A percentile compares a stretch with the other conserved stretches of the same genome.
Evolutionary conservation across 2,329 filamentous ascomycete species (phyloP).

Genomic region (Aspergillus pseudoterreus): DNA sequence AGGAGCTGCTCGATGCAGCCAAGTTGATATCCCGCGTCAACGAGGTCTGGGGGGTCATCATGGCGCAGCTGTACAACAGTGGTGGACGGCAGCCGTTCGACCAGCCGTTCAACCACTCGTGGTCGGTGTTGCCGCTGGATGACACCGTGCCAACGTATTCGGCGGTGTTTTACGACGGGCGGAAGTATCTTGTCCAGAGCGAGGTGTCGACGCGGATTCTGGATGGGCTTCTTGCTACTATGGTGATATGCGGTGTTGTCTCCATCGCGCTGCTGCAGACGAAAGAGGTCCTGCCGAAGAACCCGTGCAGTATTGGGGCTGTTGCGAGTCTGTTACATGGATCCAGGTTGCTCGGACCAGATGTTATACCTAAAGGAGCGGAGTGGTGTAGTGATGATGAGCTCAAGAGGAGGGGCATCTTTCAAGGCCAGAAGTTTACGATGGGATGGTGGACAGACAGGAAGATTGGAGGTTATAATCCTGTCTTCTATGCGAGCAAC

Average conservation of each 20-base stretch:
- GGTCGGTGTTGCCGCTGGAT: too few species aligned
- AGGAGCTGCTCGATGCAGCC: too few species aligned
- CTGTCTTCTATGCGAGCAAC: too few species aligned
- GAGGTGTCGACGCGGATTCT: conserved; percentile 18
- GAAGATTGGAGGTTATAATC: neutral
- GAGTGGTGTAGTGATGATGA: conserved; percentile 17
- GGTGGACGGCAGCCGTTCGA: too few species aligned
- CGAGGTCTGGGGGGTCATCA: too few species aligned
- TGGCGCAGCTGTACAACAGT: too few species aligned
- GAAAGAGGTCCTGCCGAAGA: conserved; percentile 19
- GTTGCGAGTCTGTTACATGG: conserved; percentile 20
- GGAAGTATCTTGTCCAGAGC: conserved; percentile 17
- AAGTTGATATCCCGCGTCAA: too few species aligned
- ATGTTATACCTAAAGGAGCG: conserved; percentile 13
- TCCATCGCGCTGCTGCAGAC: conserved; percentile 12
- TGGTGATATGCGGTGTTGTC: conserved; percentile 17
- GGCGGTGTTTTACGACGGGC: too few species aligned
- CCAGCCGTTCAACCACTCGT: too few species aligned
- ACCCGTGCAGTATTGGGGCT: conserved; percentile 25
- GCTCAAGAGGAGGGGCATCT: conserved; percentile 9
- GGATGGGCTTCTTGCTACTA: conserved; percentile 14
- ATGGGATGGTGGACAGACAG: conserved; percentile 12
- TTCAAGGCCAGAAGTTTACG: conserved; percentile 7
- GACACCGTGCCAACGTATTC: too few species aligned
- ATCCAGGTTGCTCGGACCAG: conserved; percentile 12